These are phyloP conservation scores for Neohortaea acidophila DNA, from an alignment of 495 filamentous ascomycete genomes.

Conservation along the genomic window DNA sequence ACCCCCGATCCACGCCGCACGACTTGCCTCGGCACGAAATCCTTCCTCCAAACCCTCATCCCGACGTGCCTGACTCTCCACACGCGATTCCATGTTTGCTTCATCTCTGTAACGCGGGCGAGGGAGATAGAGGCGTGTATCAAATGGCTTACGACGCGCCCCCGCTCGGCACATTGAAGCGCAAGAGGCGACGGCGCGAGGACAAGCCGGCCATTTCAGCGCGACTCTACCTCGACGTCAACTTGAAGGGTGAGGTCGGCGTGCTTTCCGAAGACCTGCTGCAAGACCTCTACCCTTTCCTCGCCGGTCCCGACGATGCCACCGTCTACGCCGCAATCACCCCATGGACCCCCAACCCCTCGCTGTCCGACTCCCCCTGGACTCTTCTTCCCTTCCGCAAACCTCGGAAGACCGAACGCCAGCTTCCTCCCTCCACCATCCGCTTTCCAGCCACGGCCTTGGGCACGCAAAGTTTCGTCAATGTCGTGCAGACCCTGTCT, in stretches of 20 bases:
- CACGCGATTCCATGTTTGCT: too few species aligned
- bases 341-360: slow-evolving; percentile 53
- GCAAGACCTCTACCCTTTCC: slow-evolving; percentile 58
- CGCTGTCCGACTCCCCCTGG: slow-evolving; percentile 51
- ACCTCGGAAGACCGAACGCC: slow-evolving; percentile 25
- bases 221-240: slow-evolving; percentile 57
- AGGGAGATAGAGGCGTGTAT: too few species aligned
- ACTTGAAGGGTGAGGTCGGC: slow-evolving; percentile 75
- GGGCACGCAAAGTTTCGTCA: slow-evolving; percentile 61
- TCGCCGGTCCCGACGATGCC: slow-evolving; percentile 10
- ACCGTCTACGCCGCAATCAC: slow-evolving; percentile 55
- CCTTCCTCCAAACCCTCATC: too few species aligned
- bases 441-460: slow-evolving; percentile 69
- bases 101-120: too few species aligned
- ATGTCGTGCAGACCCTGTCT: slow-evolving; percentile 40
- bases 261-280: slow-evolving; percentile 78
- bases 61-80: too few species aligned
- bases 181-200: slow-evolving; percentile 37
- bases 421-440: slow-evolving; percentile 55
- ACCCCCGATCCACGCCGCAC: too few species aligned
- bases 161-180: slow-evolving; percentile 15
- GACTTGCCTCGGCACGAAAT: too few species aligned
- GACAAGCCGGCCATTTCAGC: slow-evolving; percentile 44
- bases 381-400: slow-evolving; percentile 64
- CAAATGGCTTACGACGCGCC: slow-evolving; percentile 13